Base-by-base conservation (phyloP, 2,329 filamentous ascomycete species). In the Xylariomycetidae sp. region DNA sequence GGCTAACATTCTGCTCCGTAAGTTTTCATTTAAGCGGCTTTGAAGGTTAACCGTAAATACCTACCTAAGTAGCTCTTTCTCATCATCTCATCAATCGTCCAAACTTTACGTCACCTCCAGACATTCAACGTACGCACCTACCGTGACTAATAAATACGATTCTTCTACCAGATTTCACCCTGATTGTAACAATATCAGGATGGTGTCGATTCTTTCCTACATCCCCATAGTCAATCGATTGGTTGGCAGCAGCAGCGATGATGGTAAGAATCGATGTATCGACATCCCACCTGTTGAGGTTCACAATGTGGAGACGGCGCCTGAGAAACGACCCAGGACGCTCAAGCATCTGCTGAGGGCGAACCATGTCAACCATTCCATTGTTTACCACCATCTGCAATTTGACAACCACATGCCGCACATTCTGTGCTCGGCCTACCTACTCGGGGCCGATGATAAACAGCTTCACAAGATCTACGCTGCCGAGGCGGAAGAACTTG, bases 271-370 rank as follows among this genome's bases (percentile, higher is more conserved):
- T 20, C 57, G 12, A 34, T 57, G 63, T 30, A 74, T 81, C 48
- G 52, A 69, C 33, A 55, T 96, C 6, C 70, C 83, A 7, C 68
- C 84, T 0, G 81, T 90, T 35, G 69, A 85, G 44, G 70, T 87
- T 37, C 80, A 94, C 61, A 77, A 85, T 57, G 74, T 95, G 49
- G 90, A 97, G 63, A 83, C 82, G 5, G 72, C 80, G 30, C 73
- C 80, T 7, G 88, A 94, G 54, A 90, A 87, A 58, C 72, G 85
- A 36, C 80, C 84, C 13, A 73, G 90, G 41, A 86, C 86, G 14
- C 70, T 98, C 41, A 96, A 94, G 65, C 88, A 97, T 62, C 69
- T 98, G 11, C 61, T 98, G 40, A 87, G 85, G 59, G 82, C 89
- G 33, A 97, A 97, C 58, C 92, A 98, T 64, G 82, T 82, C 46